Conservation (phyloP, 2,329 filamentous ascomycete species). For the Claviceps quebecensis region DNA sequence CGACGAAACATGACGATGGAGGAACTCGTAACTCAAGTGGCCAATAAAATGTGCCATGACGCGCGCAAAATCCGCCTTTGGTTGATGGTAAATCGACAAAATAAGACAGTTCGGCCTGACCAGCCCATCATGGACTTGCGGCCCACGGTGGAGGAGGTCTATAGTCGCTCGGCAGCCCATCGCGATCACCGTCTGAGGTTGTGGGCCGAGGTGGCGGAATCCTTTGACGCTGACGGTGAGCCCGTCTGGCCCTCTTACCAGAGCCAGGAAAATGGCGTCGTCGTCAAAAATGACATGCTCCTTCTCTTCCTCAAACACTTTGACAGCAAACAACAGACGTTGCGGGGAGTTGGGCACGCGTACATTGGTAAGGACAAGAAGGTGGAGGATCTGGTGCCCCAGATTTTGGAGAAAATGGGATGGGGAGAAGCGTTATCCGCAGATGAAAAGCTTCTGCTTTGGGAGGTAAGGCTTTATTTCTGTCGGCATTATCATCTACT, state of each 20-base stretch:
- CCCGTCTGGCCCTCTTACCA: constrained; percentile 57
- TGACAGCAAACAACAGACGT: constrained; percentile 58
- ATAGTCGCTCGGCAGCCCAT: constrained; percentile 36
- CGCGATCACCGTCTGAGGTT: constrained; percentile 63
- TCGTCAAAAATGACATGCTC: constrained; percentile 49
- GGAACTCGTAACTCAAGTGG: constrained; percentile 60
- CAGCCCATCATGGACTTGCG: constrained; percentile 66
- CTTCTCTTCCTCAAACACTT: constrained; percentile 91
- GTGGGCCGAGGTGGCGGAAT: constrained; percentile 70
- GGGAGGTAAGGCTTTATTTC: constrained; percentile 43
- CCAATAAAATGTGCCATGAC: constrained; percentile 53
- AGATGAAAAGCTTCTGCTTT: constrained; percentile 53
- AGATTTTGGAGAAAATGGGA: constrained; percentile 69
- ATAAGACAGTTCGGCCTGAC: constrained; percentile 89
- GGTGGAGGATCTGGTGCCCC: constrained; percentile 66
- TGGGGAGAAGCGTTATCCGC: constrained; percentile 64
- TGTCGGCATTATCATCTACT: not conserved
- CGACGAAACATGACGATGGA: constrained; percentile 61
- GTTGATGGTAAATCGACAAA: constrained; percentile 98
- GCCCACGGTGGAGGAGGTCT: constrained; percentile 63
- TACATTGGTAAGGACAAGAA: constrained; percentile 83
- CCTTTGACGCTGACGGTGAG: constrained; percentile 52
- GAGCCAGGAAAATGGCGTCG: constrained; percentile 39
- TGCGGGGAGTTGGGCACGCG: constrained; percentile 67
- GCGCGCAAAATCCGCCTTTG: constrained; percentile 66